Evolutionary conservation across 345 rosid species (phyloP).

Genomic region (Hibiscus mutabilis): DNA sequence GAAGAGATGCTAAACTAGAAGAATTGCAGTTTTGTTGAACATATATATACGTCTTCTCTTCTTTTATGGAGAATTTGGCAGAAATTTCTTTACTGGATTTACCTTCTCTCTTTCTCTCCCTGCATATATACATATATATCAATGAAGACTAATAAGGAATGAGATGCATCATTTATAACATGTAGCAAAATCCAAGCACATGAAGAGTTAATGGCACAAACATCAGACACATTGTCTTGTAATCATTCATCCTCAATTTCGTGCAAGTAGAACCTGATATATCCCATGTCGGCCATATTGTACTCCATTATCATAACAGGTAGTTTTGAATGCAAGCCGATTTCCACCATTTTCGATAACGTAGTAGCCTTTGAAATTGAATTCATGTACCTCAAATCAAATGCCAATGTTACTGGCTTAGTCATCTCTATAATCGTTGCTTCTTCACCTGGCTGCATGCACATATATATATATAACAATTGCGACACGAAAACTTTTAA

Average conservation of each 20-base stretch:
- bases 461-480: neutral
- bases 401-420: constrained; percentile 83
- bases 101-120: no score
- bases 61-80: neutral
- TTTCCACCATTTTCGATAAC: constrained; percentile 63
- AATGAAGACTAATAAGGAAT: neutral
- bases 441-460: constrained; percentile 74
- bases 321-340: constrained; percentile 82
- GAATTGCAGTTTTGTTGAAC: neutral
- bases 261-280: constrained; percentile 81
- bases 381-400: constrained; percentile 89
- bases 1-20: no score
- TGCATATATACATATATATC: neutral
- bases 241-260: constrained; percentile 73
- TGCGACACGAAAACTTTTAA: neutral
- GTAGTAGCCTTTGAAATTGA: constrained; percentile 94
- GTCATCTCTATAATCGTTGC: constrained; percentile 79
- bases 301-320: constrained; percentile 83
- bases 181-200: neutral
- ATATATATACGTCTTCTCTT: neutral
- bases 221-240: neutral
- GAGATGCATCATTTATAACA: neutral
- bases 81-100: neutral
- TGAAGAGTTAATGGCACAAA: neutral
- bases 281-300: constrained; percentile 95